These are phyloP conservation scores for Parascedosporium putredinis DNA, from an alignment of 2,329 filamentous ascomycete species.

Conservation along the genomic window DNA sequence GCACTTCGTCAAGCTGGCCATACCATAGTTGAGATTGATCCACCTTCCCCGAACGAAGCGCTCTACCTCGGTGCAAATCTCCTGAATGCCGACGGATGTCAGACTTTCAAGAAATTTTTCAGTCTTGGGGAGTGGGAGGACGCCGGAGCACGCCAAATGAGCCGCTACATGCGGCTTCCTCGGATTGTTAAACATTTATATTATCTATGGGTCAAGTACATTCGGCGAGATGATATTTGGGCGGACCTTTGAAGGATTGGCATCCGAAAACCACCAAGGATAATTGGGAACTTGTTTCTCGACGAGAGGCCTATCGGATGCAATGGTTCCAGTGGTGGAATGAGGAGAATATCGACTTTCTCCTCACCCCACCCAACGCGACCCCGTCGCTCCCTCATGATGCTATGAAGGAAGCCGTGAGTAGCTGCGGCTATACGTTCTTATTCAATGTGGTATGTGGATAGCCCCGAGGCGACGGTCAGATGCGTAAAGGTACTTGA, in stretches of 20 bases:
- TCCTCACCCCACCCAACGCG: slow-evolving; percentile 78
- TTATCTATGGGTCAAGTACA: slow-evolving; percentile 80
- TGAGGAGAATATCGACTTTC: slow-evolving; percentile 59
- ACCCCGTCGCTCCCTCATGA: slow-evolving; percentile 81
- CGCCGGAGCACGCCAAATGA: slow-evolving; percentile 63
- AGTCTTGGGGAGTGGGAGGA: slow-evolving; percentile 72
- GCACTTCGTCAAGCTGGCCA: slow-evolving; percentile 66
- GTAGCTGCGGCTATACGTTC: slow-evolving; percentile 87
- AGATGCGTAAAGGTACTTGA: not conserved
- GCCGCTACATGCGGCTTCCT: slow-evolving; percentile 62
- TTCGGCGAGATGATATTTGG: slow-evolving; percentile 67
- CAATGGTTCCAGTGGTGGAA: slow-evolving; percentile 84
- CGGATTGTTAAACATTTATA: slow-evolving; percentile 71
- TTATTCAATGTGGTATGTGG: slow-evolving; percentile 70
- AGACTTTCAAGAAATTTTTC: slow-evolving; percentile 69
- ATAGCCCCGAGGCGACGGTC: too few species aligned
- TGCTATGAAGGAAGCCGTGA: slow-evolving; percentile 76
- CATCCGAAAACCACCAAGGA: slow-evolving; percentile 63
- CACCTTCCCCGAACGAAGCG: slow-evolving; percentile 63
- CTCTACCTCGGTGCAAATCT: slow-evolving; percentile 69
- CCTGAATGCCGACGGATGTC: slow-evolving; percentile 74
- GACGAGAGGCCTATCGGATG: slow-evolving; percentile 67
- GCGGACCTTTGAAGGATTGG: slow-evolving; percentile 68
- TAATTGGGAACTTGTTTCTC: slow-evolving; percentile 71
- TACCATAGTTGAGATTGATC: slow-evolving; percentile 53